Conservation (phyloP, 768 basidiomycete species). For the Mycena sanguinolenta region DNA sequence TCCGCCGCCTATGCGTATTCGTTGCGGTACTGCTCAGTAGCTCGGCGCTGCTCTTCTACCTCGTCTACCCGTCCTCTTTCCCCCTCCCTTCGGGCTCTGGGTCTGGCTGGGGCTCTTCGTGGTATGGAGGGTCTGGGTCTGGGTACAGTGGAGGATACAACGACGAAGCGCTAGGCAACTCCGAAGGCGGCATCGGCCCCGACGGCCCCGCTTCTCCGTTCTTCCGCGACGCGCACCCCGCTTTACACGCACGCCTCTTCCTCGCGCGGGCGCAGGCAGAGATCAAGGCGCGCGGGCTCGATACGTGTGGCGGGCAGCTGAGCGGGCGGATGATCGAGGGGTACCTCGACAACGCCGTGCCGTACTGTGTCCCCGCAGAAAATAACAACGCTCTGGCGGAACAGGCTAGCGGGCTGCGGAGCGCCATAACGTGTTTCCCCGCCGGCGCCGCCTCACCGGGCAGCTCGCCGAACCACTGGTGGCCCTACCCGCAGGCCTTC, state of each 20-base stretch:
- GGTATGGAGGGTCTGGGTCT: neutral
- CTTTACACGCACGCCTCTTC: slow-evolving; percentile 34
- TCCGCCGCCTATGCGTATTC: slow-evolving; percentile 28
- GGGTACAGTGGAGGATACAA: neutral
- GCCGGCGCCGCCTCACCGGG: slow-evolving; percentile 5
- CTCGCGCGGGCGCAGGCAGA: slow-evolving; percentile 35
- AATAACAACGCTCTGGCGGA: neutral
- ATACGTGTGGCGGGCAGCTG: slow-evolving; percentile 33
- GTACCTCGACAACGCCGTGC: slow-evolving; percentile 23
- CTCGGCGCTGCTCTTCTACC: slow-evolving; percentile 26
- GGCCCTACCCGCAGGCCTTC: slow-evolving; percentile 37
- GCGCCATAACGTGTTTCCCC: slow-evolving; percentile 38
- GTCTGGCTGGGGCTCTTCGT: neutral
- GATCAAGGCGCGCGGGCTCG: slow-evolving; percentile 24
- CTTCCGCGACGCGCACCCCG: slow-evolving; percentile 37
- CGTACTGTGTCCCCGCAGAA: slow-evolving; percentile 17
- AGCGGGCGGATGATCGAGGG: slow-evolving; percentile 29
- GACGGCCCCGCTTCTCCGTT: slow-evolving; percentile 23
- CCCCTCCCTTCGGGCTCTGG: neutral
- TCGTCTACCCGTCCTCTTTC: slow-evolving; percentile 15
- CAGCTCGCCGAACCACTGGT: slow-evolving; percentile 30
- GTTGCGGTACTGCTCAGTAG: slow-evolving; percentile 16
- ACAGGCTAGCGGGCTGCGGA: no score
- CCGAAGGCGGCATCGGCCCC: neutral
- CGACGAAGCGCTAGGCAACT: no score